Base-by-base conservation (phyloP, 176 grass and related monocot species). In the Miscanthus lutarioriparius region DNA sequence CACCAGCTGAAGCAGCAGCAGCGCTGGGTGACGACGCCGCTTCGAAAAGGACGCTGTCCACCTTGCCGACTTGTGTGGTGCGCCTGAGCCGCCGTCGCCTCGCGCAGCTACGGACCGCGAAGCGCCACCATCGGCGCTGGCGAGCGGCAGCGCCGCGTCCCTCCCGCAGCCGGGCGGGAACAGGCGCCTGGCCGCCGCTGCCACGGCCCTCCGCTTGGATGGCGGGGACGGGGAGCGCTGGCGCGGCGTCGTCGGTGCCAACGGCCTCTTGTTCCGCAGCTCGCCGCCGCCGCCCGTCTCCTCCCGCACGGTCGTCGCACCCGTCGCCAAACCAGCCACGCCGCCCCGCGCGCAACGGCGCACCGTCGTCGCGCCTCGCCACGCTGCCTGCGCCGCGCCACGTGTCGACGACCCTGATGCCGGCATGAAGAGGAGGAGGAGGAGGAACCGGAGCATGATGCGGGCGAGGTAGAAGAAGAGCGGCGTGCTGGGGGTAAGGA, bases 141-240 rank as follows among this genome's bases (percentile, higher is more conserved):
- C 32, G 14, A 26, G 17, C 67, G 22, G 35, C 20, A 36, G 28
- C 69, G n/a, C 74, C 32, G 70, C 13, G 51, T 56, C 70, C 65
- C 77, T 71, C 37, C 84, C 91, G 75, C 82, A 79, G 32, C 85
- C 67, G 23, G 70, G 62, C 16, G 78, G 81, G 72, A 78, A 93
- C 16, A 22, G 32, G 7, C 85, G 77, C 7, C 32, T 10, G 1
- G 82, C 51, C 7, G 82, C 30, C 36, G 85, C 1, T 6, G 82
- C 23, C 36, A 85, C 48, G 28, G 35, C 47, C 63, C 39, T 72
- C 69, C 81, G 79, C 72, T 75, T 73, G 13, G 66, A 32, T 37
- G 72, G 15, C n/a, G n/a, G n/a, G n/a, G n/a, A n/a, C 16, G 48
- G 48, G 4, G 47, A 48, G 47, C 47, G 77, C 64, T 25, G 39